Evolutionary conservation across 2,329 filamentous ascomycete genomes (phyloP).

Genomic region (Arthrobotrys entomopaga): DNA sequence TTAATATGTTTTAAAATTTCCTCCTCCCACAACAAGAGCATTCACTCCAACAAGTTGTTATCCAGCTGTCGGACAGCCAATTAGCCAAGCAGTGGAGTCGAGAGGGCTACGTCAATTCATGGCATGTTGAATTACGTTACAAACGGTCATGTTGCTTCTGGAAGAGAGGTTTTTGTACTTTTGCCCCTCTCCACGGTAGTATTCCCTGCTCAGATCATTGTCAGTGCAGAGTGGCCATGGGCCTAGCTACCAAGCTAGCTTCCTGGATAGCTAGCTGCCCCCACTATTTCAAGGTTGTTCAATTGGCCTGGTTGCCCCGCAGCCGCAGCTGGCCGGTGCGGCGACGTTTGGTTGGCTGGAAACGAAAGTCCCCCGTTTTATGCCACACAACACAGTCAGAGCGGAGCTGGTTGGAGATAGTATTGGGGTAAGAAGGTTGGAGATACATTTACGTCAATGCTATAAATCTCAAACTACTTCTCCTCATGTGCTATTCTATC

Average conservation of each 20-base stretch:
- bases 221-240: conserved; percentile 18
- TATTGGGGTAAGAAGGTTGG: too few species aligned
- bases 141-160: not conserved
- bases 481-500: not conserved
- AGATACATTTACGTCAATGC: conserved; percentile 33
- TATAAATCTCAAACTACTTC: conserved; percentile 6
- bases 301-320: conserved; percentile 20
- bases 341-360: conserved; percentile 9
- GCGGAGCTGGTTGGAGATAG: not conserved
- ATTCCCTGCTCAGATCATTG: conserved; percentile 53
- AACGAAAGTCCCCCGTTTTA: conserved; percentile 26
- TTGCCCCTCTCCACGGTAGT: conserved; percentile 20
- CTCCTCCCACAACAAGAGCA: too few species aligned
- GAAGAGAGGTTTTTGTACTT: conserved; percentile 8
- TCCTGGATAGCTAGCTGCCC: conserved; percentile 19
- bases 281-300: not conserved
- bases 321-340: conserved; percentile 39
- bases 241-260: conserved; percentile 7
- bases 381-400: conserved; percentile 39
- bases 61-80: conserved; percentile 20
- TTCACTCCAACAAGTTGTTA: too few species aligned
- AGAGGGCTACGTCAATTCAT: conserved; percentile 23
- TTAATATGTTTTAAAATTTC: too few species aligned
- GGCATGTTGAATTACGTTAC: conserved; percentile 26
- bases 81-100: conserved; percentile 5